These are phyloP conservation scores for Plasmodium gonderi DNA, from an alignment of 169 alveolate species.

Conservation along the genomic window DNA sequence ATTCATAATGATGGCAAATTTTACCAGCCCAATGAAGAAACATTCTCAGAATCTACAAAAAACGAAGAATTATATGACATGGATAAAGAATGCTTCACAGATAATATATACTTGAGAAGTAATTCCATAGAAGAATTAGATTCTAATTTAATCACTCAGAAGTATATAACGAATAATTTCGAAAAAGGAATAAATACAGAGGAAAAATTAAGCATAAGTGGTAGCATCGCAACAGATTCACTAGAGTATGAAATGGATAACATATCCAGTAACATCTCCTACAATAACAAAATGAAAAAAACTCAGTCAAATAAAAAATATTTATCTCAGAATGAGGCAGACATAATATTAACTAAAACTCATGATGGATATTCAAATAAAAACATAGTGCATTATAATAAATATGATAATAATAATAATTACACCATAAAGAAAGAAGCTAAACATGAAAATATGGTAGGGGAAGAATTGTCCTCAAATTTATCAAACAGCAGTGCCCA, in stretches of 20 bases:
- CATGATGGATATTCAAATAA: not conserved
- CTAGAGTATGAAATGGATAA: not conserved
- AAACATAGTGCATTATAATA: not conserved
- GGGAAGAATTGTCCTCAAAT: not conserved
- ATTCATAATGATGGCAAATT: not conserved
- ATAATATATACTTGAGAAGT: constrained; percentile 22
- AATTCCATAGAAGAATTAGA: constrained; percentile 68
- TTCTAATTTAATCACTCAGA: constrained; percentile 45
- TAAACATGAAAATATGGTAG: not conserved
- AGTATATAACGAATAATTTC: constrained; percentile 6
- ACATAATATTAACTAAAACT: not conserved
- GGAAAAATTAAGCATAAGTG: not conserved
- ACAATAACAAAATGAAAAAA: not conserved
- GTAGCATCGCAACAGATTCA: not conserved
- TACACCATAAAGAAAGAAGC: not conserved
- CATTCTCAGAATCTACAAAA: not conserved
- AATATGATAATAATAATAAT: not conserved
- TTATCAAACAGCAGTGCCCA: not conserved
- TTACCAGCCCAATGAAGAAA: not conserved
- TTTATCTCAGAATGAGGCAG: not conserved
- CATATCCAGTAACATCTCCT: not conserved
- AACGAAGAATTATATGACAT: not conserved
- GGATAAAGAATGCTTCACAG: constrained; percentile 4
- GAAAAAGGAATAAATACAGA: not conserved
- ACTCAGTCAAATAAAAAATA: not conserved